A percentile compares a stretch with the other conserved stretches of the same genome.
Evolutionary conservation across 2,329 filamentous ascomycete species (phyloP).

Genomic region (Ophiognomonia clavigignenti-juglandacearum): DNA sequence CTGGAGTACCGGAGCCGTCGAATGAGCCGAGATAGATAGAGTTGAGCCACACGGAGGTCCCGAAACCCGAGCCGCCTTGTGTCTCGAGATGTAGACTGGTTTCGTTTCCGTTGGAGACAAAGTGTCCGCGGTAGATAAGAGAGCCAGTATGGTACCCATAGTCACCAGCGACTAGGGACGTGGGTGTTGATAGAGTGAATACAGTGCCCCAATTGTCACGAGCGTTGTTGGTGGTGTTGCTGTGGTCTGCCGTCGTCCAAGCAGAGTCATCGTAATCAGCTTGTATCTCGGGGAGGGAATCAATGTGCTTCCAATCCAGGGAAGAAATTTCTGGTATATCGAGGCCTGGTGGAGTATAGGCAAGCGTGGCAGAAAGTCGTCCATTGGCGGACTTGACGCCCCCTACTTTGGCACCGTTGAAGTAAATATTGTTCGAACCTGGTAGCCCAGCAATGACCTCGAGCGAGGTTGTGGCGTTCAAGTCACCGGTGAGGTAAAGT

Average conservation of each 20-base stretch:
- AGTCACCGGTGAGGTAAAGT: conserved; percentile 62
- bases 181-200: conserved; percentile 51
- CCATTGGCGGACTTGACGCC: conserved; percentile 22
- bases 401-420: conserved; percentile 37
- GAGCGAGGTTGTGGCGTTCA: conserved; percentile 63
- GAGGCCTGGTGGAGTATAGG: conserved; percentile 45
- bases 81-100: conserved; percentile 51
- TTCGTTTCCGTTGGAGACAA: conserved; percentile 59
- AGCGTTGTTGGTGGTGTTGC: conserved; percentile 55
- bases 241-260: conserved; percentile 58
- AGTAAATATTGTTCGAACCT: conserved; percentile 36
- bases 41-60: conserved; percentile 63
- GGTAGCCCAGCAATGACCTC: conserved; percentile 62
- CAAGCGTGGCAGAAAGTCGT: conserved; percentile 39
- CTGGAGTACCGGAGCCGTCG: conserved; percentile 46
- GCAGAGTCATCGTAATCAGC: conserved; percentile 60
- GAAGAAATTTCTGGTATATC: conserved; percentile 51
- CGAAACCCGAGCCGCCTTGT: conserved; percentile 64
- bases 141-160: conserved; percentile 70
- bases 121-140: conserved; percentile 66
- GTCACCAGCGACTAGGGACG: conserved; percentile 63
- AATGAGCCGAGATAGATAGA: conserved; percentile 60
- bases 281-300: conserved; percentile 66
- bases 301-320: conserved; percentile 63
- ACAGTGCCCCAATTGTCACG: conserved; percentile 21